Evolutionary conservation across 805 yeast genomes (phyloP), one percentile per base, ranked within the genome.

Genomic region (Yamadazyma paraphyllophila): DNA sequence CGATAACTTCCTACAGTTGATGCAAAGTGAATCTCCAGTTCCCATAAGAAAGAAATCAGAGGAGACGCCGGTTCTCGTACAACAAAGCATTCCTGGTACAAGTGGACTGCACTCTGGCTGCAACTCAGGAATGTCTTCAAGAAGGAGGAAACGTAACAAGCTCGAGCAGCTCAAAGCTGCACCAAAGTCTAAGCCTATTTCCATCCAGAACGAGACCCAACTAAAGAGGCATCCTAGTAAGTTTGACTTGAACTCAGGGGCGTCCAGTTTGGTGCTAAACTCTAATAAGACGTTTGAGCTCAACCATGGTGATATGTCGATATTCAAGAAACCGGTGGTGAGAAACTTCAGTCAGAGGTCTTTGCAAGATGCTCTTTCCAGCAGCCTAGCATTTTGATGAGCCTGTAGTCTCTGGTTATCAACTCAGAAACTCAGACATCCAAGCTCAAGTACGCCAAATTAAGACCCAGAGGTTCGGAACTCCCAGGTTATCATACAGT

Each of bases 311-410:
- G 64, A 63, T 16, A 63, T 67, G 3, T 67, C 76, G 1, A 59
- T 46, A 4, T 62, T 69, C 47, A 62, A 63, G 42, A 61, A 55
- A 32, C 71, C 72, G 6, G 46, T 67, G 7, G 51, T 66, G 11
- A 61, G 73, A 10, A 62, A 72, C 37, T 68, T 77, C 25, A 76
- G 79, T 47, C 77, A 69, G 51, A 65, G 69, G n/a, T 74, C 78
- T 1, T 55, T 77, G 14, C 57, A 68, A 46, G 81, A 77, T 33
- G 82, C 82, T 2, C 58, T 77, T 26, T 43, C 53, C 37, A 60
- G 44, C 33, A 57, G 57, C 44, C 43, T 49, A 31, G 20, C 46
- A n/a, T 43, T 29, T 29, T 29, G 32, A 12, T 29, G 32, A 7
- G 16, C 2, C 12, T 16, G 7, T 11, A 3, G n/a, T n/a, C 7